A percentile compares a stretch with the other conserved stretches of the same genome.
Evolutionary conservation across 192 early-diverging fungal genomes (phyloP).

Genomic region (Coemansia asiatica): DNA sequence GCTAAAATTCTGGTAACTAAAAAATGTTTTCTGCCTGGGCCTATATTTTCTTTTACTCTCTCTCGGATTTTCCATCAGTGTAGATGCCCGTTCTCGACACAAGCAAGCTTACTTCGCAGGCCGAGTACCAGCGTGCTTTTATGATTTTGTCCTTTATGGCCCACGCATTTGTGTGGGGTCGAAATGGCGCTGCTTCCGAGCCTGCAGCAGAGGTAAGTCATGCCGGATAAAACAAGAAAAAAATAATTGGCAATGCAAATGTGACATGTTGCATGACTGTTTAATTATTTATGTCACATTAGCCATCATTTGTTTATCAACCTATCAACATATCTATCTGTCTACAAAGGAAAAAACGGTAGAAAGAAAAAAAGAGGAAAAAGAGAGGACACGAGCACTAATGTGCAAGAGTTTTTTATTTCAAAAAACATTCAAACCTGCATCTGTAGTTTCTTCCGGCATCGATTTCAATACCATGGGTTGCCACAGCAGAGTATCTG

Average conservation of each 20-base stretch:
- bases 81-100: constrained; percentile 78
- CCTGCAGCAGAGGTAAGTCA: constrained; percentile 61
- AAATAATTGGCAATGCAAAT: not conserved
- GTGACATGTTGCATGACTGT: too few species aligned
- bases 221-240: not conserved
- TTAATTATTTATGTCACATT: too few species aligned
- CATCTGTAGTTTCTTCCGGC: constrained; percentile 63
- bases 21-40: not conserved
- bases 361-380: not conserved
- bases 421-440: too few species aligned
- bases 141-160: constrained; percentile 83
- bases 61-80: constrained; percentile 12
- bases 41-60: not conserved
- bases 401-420: too few species aligned
- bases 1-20: not conserved
- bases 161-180: constrained; percentile 91
- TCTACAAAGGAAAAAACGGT: not conserved
- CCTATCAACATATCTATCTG: too few species aligned
- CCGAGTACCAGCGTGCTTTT: constrained; percentile 86
- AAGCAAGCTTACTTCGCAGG: constrained; percentile 56
- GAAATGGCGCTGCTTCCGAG: constrained; percentile 65
- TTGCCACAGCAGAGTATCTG: constrained; percentile 67
- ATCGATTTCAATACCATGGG: constrained; percentile 82
- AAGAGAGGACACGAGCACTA: not conserved
- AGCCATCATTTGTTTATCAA: too few species aligned